These are phyloP conservation scores for Aspergillus japonicus DNA, from an alignment of 2,329 filamentous ascomycete genomes.

Conservation along the genomic window DNA sequence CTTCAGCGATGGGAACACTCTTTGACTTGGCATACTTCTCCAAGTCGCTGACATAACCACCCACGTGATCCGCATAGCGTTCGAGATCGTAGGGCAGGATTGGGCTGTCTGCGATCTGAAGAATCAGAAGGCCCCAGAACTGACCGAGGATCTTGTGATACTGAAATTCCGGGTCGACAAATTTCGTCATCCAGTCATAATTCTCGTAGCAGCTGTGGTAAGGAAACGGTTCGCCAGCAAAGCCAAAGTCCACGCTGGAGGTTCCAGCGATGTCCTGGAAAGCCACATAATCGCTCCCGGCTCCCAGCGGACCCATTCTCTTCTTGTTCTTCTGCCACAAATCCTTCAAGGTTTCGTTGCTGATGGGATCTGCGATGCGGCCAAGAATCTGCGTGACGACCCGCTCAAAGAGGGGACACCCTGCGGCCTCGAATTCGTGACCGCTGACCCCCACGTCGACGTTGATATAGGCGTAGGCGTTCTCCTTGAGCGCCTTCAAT, in stretches of 20 bases:
- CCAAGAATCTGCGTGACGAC: constrained; percentile 71
- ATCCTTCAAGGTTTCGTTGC: constrained; percentile 69
- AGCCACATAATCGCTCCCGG: constrained; percentile 78
- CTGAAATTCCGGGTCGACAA: constrained; percentile 76
- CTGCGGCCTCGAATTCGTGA: constrained; percentile 70
- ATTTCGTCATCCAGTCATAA: constrained; percentile 77
- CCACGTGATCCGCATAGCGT: constrained; percentile 67
- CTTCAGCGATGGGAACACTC: constrained; percentile 37
- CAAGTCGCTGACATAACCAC: constrained; percentile 65
- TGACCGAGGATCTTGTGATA: constrained; percentile 80
- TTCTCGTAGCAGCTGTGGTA: constrained; percentile 86
- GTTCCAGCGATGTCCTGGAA: constrained; percentile 91
- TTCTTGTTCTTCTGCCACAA: constrained; percentile 67
- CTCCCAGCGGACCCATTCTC: constrained; percentile 67
- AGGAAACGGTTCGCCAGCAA: constrained; percentile 66
- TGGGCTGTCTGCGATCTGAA: constrained; percentile 79
- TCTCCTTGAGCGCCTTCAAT: constrained; percentile 66
- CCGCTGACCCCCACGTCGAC: constrained; percentile 81
- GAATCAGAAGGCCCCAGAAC: constrained; percentile 75
- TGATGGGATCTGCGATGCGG: constrained; percentile 69
- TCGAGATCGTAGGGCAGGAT: constrained; percentile 79
- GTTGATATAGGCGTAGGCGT: constrained; percentile 87
- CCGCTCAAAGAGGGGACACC: constrained; percentile 75
- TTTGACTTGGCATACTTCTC: constrained; percentile 63
- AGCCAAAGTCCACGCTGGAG: constrained; percentile 81